Conservation (phyloP, 2,329 filamentous ascomycete species). For the Cytospora mali region DNA sequence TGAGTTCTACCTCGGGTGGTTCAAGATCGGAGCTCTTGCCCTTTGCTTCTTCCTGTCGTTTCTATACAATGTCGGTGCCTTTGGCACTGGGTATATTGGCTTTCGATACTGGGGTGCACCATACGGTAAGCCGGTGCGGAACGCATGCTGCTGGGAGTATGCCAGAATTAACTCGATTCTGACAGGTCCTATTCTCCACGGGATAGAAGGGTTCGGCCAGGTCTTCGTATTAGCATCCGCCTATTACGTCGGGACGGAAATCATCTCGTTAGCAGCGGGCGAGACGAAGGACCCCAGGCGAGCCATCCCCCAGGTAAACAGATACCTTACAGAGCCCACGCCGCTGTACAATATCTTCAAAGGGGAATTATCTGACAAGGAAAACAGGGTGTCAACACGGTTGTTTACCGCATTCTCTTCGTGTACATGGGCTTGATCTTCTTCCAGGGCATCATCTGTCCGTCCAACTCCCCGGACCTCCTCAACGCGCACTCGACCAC, state of each 20-base stretch:
- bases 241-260: slow-evolving; percentile 33
- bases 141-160: not conserved
- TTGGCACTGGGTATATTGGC: slow-evolving; percentile 31
- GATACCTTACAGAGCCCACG: too few relatives aligned
- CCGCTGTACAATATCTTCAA: too few relatives aligned
- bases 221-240: slow-evolving; percentile 31
- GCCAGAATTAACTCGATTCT: not conserved
- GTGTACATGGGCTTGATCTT: slow-evolving; percentile 55
- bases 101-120: slow-evolving; percentile 26
- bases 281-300: slow-evolving; percentile 48
- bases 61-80: slow-evolving; percentile 24
- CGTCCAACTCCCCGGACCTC: slow-evolving; percentile 53
- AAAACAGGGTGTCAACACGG: too few relatives aligned
- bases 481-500: slow-evolving; percentile 49
- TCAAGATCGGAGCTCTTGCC: not conserved
- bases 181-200: slow-evolving; percentile 29
- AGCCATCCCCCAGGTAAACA: slow-evolving; percentile 35
- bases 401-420: slow-evolving; percentile 33
- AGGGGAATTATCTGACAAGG: slow-evolving; percentile 29
- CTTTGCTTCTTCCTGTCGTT: not conserved
- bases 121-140: not conserved
- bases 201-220: slow-evolving; percentile 31
- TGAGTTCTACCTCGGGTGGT: slow-evolving; percentile 14
- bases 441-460: slow-evolving; percentile 55
- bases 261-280: slow-evolving; percentile 30